Evolutionary conservation across 2,329 filamentous ascomycete species (phyloP), one percentile per base, ranked within the genome.

Genomic region (Pseudogymnoascus sp.): DNA sequence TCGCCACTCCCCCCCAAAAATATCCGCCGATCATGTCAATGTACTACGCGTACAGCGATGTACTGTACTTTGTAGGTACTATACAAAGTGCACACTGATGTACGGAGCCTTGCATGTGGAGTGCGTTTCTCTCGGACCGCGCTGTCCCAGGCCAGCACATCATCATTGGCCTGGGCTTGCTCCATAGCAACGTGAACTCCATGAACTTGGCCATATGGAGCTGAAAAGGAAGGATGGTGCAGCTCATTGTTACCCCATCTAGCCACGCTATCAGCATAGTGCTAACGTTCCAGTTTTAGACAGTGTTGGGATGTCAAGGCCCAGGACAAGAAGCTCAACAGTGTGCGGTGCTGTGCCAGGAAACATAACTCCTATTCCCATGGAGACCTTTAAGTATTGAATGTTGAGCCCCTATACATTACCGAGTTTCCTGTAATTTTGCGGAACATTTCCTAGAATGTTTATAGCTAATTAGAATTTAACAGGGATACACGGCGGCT

Each of bases 111-210:
- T 55, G 48, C 48, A 55, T 55, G 27, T 3, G 4, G 48, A 55
- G 48, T 55, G 12, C 48, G 9, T 33, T n/a, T 31, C 45, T 31
- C 45, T 9, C 29, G 45, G 21, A 52, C 25, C 27, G 15, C 27
- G 45, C 15, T 52, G 45, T 55, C 45, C n/a, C 45, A 31, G 45
- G 27, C 48, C 33, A 55, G 48, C n/a, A 15, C 27, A 33, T 33
- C 48, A 55, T 55, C 48, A 55, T 55, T 55, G 29, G 48, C 48
- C 48, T 55, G 5, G 48, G 9, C n/a, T 55, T 33, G 27, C 48
- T 33, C 33, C 48, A 18, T 18, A 12, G 29, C 48, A 55, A 55
- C 48, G 48, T 55, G 48, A 55, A 18, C 29, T 55, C 48, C 48
- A 55, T 55, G 48, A 18, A 55, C 18, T 31, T 55, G 9, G 5